Evolutionary conservation across 164 flowering plant genomes (phyloP).

Genomic region (Chimonanthus praecox): DNA sequence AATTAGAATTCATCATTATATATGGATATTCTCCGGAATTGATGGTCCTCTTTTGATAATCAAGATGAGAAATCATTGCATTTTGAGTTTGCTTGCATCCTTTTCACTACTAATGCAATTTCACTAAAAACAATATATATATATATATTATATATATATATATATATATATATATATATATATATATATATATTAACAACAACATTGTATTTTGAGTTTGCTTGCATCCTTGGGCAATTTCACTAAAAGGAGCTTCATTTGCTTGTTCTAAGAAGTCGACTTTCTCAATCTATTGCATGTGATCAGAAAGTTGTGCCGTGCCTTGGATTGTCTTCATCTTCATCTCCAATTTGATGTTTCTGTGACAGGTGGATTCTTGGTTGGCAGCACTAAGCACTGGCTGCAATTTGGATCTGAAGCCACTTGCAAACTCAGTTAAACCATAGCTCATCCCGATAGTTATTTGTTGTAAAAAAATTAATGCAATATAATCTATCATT

Average conservation of each 20-base stretch:
- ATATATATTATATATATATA: too few species aligned
- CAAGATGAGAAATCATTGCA: background rate
- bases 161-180: too few species aligned
- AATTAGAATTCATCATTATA: too few species aligned
- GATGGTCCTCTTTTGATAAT: background rate
- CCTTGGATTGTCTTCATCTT: background rate
- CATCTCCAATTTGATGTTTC: background rate
- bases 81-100: background rate
- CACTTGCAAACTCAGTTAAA: conserved; percentile 9
- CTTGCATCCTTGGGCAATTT: background rate
- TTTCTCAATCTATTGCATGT: background rate
- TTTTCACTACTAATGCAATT: background rate
- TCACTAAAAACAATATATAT: background rate
- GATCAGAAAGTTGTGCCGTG: background rate
- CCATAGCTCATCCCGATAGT: conserved; percentile 2
- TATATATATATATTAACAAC: background rate
- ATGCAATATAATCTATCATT: background rate
- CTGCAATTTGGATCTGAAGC: conserved; percentile 19
- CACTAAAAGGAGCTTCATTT: background rate
- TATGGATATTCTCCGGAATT: background rate
- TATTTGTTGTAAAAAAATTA: conserved; percentile 12
- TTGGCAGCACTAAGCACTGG: conserved; percentile 37
- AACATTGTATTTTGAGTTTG: background rate
- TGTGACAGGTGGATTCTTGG: conserved; percentile 65
- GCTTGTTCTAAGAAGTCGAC: background rate